Evolutionary conservation across 192 early-diverging fungal species (phyloP), one percentile per base, ranked within the genome.

Genomic region (Mortierella antarctica): DNA sequence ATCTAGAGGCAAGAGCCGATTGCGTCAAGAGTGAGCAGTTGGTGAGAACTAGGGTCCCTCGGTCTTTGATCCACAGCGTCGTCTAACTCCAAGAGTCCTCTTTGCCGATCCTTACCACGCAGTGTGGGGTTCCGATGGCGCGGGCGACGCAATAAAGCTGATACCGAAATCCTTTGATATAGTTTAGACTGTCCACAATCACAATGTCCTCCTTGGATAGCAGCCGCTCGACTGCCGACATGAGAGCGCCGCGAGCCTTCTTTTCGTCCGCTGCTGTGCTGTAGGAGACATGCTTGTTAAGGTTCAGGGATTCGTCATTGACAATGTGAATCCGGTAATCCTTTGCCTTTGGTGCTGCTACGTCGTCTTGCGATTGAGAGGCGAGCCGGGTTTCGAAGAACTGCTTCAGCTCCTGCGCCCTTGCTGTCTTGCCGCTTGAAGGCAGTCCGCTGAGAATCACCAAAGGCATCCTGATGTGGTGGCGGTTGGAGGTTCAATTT

Each of bases 151-250:
- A 96, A 84, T 96, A 96, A 21, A 99, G 88, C 83, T 99, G 97
- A 85, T 99, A 99, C 68, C 98, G 88, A 74, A 96, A 96, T 7
- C 98, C 97, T 86, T 99, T 99, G 82, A 99, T 99, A 84, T 99
- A 98, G 83, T 99, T 99, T 73, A 97, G 78, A n/a, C 88, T 87
- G 72, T 99, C 98, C 8, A 89, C 95, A 56, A 99, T 96, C 13
- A 98, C 92, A 55, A 99, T 88, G 60, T 87, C 85, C n/a, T 98
- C 93, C 56, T 90, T 91, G 31, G 92, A 90, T 44, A 99, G 80
- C 2, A 90, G 75, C 45, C 98, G 84, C 77, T 98, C 96, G 39
- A 98, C 93, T 0, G 96, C 93, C 0, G 97, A 98, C 66, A 98
- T 77, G 49, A 99, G 82, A 5, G 90, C 85, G 14, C 89, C 95